These are phyloP conservation scores for Aurantiochytrium sp. DNA, from an alignment of 108 stramenopile genomes.

Conservation along the genomic window DNA sequence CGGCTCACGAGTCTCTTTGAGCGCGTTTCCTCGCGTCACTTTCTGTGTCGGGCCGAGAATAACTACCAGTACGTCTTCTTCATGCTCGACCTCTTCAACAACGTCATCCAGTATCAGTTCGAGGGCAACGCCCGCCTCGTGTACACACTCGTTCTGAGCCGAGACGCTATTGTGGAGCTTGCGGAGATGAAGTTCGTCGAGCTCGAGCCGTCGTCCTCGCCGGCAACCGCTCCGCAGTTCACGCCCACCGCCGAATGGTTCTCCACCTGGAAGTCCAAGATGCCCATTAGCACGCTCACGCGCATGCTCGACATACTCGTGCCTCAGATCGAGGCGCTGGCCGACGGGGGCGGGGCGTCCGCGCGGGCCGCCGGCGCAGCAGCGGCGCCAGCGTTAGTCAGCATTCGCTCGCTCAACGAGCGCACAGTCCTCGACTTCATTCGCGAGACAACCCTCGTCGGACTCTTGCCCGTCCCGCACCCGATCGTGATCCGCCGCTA, in stretches of 20 bases:
- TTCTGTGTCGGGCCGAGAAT: constrained; percentile 69
- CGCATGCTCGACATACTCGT: constrained; percentile 82
- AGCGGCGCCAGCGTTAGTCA: no score
- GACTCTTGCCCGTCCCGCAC: constrained; percentile 88
- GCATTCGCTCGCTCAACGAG: constrained; percentile 72
- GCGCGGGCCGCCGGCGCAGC: no score
- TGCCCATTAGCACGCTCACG: constrained; percentile 82
- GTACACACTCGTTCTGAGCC: constrained; percentile 87
- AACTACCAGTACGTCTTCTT: constrained; percentile 81
- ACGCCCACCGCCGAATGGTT: constrained; percentile 70
- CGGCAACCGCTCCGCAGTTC: neutral
- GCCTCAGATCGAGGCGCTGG: constrained; percentile 86
- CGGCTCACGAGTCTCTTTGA: constrained; percentile 92
- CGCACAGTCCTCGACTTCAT: constrained; percentile 78
- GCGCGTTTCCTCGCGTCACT: constrained; percentile 80
- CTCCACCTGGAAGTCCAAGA: constrained; percentile 68
- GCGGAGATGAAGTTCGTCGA: constrained; percentile 27
- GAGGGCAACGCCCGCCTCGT: constrained; percentile 88
- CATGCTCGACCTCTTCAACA: constrained; percentile 91
- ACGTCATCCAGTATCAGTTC: constrained; percentile 97
- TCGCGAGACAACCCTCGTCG: constrained; percentile 81
- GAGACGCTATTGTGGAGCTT: constrained; percentile 72
- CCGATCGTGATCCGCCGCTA: constrained; percentile 95
- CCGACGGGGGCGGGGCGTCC: constrained; percentile 43
- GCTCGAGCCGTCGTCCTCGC: neutral